phyloP scores from a whole-genome alignment of 2,329 filamentous ascomycete species.

The Colletotrichum sp. region DNA sequence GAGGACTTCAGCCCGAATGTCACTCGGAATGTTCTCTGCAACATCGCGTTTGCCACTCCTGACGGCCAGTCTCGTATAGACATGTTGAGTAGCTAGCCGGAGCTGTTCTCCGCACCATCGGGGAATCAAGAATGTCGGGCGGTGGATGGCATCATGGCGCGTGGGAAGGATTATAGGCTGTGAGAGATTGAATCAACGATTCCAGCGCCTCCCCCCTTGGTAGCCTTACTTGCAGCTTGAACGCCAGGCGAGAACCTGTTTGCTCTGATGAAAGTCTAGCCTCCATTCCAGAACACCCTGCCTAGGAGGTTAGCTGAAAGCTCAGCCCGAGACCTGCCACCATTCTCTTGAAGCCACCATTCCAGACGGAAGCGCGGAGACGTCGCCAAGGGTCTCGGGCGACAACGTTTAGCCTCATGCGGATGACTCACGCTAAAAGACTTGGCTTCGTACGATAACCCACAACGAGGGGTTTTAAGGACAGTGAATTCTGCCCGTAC shows the following conservation, averaged over 20 bases:
- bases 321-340: not conserved
- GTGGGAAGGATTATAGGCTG: not conserved
- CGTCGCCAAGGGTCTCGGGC: not conserved
- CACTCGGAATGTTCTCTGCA: not conserved
- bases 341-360: not conserved
- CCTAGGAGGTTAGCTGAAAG: not conserved
- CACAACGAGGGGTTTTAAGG: not conserved
- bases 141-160: not conserved
- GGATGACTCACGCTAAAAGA: not conserved
- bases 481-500: not conserved
- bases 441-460: conserved; percentile 1
- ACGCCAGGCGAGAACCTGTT: not conserved
- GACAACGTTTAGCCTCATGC: not conserved
- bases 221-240: not conserved
- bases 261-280: not conserved
- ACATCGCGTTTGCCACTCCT: not conserved
- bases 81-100: not conserved
- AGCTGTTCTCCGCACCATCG: not conserved
- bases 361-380: not conserved
- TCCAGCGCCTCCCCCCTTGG: not conserved
- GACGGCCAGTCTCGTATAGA: not conserved
- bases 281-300: not conserved
- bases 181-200: not conserved
- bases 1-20: not conserved
- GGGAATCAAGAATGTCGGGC: not conserved